Conservation (phyloP, 2,329 filamentous ascomycete genomes). For the Aspergillus alliaceus region DNA sequence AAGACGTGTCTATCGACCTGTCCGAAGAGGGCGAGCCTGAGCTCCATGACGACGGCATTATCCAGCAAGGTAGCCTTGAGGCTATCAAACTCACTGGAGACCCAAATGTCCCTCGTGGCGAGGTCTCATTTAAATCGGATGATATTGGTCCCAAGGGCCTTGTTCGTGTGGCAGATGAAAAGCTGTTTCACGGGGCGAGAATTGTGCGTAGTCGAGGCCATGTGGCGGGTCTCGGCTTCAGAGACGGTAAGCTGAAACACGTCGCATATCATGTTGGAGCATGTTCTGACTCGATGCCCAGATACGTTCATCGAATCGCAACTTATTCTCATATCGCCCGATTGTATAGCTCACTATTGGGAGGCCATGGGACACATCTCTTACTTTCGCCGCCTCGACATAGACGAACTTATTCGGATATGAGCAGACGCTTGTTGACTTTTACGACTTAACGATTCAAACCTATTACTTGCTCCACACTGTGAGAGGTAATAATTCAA, state of each 20-base stretch:
- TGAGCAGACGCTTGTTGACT: conserved; percentile 11
- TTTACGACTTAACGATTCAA: conserved; percentile 12
- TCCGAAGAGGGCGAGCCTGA: conserved; percentile 41
- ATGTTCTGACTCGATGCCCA: conserved; percentile 17
- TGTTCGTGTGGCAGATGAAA: conserved; percentile 63
- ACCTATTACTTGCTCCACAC: not conserved
- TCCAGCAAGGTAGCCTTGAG: conserved; percentile 69
- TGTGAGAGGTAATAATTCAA: not conserved
- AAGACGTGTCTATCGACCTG: conserved; percentile 42
- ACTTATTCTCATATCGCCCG: conserved; percentile 74
- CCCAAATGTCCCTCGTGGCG: conserved; percentile 81
- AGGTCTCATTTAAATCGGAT: conserved; percentile 76
- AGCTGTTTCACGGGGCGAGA: conserved; percentile 70
- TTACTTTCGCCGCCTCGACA: conserved; percentile 45
- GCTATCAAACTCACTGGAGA: conserved; percentile 93
- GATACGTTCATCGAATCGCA: conserved; percentile 67
- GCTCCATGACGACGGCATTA: conserved; percentile 45
- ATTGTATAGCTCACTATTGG: conserved; percentile 83
- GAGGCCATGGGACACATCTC: conserved; percentile 51
- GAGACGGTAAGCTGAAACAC: conserved; percentile 60
- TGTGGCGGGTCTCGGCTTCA: conserved; percentile 72
- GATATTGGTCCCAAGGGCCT: conserved; percentile 70
- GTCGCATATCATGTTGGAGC: not conserved
- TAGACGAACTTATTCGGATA: conserved; percentile 38
- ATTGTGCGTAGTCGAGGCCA: conserved; percentile 76